Base-by-base conservation (phyloP, 306 rosid genomes). In the Senna tora region DNA sequence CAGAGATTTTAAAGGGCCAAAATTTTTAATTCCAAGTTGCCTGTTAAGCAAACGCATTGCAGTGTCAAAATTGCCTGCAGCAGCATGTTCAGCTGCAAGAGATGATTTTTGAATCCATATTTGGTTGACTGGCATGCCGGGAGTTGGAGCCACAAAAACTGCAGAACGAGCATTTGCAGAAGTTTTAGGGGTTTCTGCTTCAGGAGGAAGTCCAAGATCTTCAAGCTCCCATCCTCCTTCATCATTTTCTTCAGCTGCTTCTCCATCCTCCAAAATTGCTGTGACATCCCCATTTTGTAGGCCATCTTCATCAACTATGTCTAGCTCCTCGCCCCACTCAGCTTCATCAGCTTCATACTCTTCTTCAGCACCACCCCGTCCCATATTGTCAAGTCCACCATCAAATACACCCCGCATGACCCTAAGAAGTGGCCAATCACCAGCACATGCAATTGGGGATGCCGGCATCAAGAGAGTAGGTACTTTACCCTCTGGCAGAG, bases 221-320 rank as follows among this genome's bases (percentile, higher is more conserved):
- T 93, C 98, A 61, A 93, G 90, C 63, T 84, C 93, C 98, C 98
- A 93, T 68, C 98, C 98, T 53, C 87, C 96, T 76, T 87, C 98
- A 9, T 88, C 96, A 14, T 84, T 81, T 64, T 80, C 98, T 84
- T 84, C 98, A 34, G 80, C 86, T 63, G 30, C 86, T 63, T 81
- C 97, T 33, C 73, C 96, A 61, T 73, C 93, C 70, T 87, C 90
- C 75, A 88, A 73, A 67, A 83, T 79, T 41, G 78, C 84, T 5
- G 87, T 14, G 32, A 83, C 84, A 62, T 87, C 91, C 59, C 92
- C 98, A 80, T 90, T 88, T 72, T 82, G 93, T 22, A 87, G 73
- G 46, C 81, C 93, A 65, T 85, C 91, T 63, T 59, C 87, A 46
- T 87, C 96, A 82, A 76, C 96, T 83, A 88, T 54, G 32, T 84